These are phyloP conservation scores for Allium cepa DNA, from an alignment of 106 monocot genomes.

Conservation along the genomic window DNA sequence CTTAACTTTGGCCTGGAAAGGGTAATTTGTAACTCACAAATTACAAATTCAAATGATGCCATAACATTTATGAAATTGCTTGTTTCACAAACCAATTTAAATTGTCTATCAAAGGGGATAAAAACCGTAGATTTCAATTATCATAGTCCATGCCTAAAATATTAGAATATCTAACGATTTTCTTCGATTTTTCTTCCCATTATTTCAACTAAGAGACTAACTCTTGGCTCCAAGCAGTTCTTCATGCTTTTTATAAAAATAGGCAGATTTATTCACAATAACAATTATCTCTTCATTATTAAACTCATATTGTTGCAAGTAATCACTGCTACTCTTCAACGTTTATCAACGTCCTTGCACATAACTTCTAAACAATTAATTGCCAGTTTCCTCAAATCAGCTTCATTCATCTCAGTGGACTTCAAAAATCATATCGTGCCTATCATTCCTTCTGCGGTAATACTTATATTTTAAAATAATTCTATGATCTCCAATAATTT, in stretches of 20 bases:
- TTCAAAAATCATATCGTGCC: conserved; percentile 49
- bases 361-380: too few species aligned
- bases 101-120: too few species aligned
- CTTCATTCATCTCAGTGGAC: conserved; percentile 46
- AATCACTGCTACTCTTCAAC: conserved; percentile 55
- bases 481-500: conserved; percentile 49
- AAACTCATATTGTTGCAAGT: conserved; percentile 50
- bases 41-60: too few species aligned
- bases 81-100: too few species aligned
- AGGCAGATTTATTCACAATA: conserved; percentile 49
- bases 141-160: conserved; percentile 83
- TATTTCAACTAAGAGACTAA: conserved; percentile 63
- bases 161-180: conserved; percentile 60
- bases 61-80: too few species aligned
- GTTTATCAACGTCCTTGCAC: conserved; percentile 63
- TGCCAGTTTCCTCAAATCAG: conserved; percentile 42
- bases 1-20: too few species aligned
- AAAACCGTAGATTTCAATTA: too few species aligned
- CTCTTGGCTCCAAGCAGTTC: conserved; percentile 68
- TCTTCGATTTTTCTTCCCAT: conserved; percentile 67
- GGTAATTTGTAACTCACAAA: too few species aligned
- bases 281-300: conserved; percentile 31
- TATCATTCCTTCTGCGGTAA: too few species aligned
- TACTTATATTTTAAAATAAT: conserved; percentile 10
- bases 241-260: conserved; percentile 82